These are phyloP conservation scores for Apostasia shenzhenica DNA, from an alignment of 106 monocot genomes.

Conservation along the genomic window DNA sequence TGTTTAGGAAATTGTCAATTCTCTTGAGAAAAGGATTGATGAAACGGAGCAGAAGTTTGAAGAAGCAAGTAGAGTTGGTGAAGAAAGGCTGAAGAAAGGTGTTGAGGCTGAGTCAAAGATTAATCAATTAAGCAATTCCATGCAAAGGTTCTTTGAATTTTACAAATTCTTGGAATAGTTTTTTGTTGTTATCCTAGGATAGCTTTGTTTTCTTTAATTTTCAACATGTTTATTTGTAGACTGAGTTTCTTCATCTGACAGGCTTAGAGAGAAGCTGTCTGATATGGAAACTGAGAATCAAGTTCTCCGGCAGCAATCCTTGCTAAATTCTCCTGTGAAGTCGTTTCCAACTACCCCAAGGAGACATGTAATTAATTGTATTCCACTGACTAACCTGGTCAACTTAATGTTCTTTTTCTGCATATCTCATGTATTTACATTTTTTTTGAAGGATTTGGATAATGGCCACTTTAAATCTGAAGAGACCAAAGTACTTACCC, in stretches of 20 bases:
- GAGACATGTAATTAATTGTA: conserved; percentile 39
- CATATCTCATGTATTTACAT: conserved; percentile 4
- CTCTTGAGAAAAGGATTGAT: conserved; percentile 80
- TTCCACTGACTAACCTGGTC: not conserved
- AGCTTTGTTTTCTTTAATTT: not conserved
- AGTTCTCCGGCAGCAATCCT: conserved; percentile 74
- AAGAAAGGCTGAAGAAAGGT: conserved; percentile 70
- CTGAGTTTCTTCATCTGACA: conserved; percentile 18
- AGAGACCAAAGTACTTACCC: conserved; percentile 35
- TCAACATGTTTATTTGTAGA: not conserved
- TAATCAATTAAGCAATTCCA: conserved; percentile 41
- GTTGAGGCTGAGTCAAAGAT: conserved; percentile 68
- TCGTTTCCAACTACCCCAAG: conserved; percentile 31
- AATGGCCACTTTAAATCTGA: conserved; percentile 44
- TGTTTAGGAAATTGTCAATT: conserved; percentile 56
- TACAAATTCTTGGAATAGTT: not conserved
- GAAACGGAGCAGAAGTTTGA: conserved; percentile 88
- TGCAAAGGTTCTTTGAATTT: conserved; percentile 61
- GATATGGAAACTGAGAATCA: conserved; percentile 89
- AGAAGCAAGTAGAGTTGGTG: conserved; percentile 73
- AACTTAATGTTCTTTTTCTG: conserved; percentile 5
- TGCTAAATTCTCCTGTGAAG: conserved; percentile 49
- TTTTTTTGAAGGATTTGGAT: conserved; percentile 32
- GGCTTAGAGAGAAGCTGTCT: conserved; percentile 71
- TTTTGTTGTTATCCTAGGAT: not conserved